A percentile compares a stretch with the other conserved stretches of the same genome.
Evolutionary conservation across 2,329 filamentous ascomycete species (phyloP).

Genomic region (Aciculosporium take): DNA sequence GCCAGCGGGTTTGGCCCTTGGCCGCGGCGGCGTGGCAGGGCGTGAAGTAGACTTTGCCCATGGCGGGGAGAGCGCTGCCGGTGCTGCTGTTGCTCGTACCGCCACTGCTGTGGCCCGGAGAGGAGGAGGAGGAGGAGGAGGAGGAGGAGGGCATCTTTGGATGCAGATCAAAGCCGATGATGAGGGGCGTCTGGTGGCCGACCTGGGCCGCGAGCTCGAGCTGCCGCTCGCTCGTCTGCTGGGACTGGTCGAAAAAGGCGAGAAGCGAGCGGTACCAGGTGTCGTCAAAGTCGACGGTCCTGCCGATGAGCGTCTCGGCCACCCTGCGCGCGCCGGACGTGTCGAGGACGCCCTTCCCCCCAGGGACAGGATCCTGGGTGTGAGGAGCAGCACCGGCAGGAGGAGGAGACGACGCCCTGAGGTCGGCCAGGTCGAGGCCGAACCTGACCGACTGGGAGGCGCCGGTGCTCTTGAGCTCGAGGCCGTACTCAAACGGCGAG

Average conservation of each 20-base stretch:
- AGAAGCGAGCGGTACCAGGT: conserved; percentile 1
- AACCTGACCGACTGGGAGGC: background rate
- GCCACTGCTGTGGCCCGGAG: background rate
- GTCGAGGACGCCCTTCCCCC: background rate
- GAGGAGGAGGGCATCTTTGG: background rate
- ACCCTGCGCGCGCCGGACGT: background rate
- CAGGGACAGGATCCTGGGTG: too few species aligned
- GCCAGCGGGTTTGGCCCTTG: background rate
- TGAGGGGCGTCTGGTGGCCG: background rate
- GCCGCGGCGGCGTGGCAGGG: background rate
- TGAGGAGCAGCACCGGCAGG: background rate
- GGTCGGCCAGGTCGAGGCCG: background rate
- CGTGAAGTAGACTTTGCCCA: background rate
- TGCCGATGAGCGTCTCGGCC: background rate
- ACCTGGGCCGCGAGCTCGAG: background rate
- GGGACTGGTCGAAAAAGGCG: background rate
- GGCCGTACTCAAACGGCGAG: background rate
- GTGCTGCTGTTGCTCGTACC: too few species aligned
- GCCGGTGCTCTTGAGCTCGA: background rate
- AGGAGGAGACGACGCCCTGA: background rate
- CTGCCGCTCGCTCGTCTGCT: background rate
- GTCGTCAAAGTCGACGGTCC: background rate
- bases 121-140: background rate
- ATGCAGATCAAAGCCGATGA: background rate
- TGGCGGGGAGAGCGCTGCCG: background rate